Conservation (phyloP, 345 rosid genomes). For the Lumnitzera littorea region DNA sequence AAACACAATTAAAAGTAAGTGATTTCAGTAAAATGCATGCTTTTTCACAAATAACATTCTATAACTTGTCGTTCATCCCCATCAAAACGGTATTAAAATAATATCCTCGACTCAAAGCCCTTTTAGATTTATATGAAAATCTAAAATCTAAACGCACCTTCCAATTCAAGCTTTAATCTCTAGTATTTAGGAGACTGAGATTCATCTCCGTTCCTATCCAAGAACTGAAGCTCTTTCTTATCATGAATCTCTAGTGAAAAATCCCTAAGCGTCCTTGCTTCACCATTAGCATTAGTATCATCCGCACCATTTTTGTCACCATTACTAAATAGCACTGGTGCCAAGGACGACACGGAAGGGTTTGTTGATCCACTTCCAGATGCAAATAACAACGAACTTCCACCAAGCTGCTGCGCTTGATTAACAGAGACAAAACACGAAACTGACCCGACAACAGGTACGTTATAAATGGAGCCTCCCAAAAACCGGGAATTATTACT, state of each 20-base stretch:
- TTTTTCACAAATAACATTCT: too few species aligned
- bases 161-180: too few species aligned
- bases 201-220: slow-evolving; percentile 19
- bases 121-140: too few species aligned
- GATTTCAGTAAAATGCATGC: too few species aligned
- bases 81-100: too few species aligned
- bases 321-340: background rate
- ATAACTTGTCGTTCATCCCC: too few species aligned
- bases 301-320: background rate
- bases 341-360: background rate
- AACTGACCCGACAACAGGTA: slow-evolving; percentile 30
- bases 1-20: too few species aligned
- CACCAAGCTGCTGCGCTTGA: slow-evolving; percentile 1
- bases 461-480: slow-evolving; percentile 42
- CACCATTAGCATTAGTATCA: background rate
- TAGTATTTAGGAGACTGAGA: too few species aligned
- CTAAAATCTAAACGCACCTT: too few species aligned
- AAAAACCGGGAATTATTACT: slow-evolving; percentile 26
- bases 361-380: slow-evolving; percentile 13
- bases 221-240: slow-evolving; percentile 59
- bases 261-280: slow-evolving; percentile 38
- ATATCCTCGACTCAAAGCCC: too few species aligned
- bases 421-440: slow-evolving; percentile 28
- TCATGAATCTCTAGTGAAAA: slow-evolving; percentile 64
- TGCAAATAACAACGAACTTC: background rate